Evolutionary conservation across 208 protist genomes (phyloP).

Genomic region (Leishmania gerbilli): DNA sequence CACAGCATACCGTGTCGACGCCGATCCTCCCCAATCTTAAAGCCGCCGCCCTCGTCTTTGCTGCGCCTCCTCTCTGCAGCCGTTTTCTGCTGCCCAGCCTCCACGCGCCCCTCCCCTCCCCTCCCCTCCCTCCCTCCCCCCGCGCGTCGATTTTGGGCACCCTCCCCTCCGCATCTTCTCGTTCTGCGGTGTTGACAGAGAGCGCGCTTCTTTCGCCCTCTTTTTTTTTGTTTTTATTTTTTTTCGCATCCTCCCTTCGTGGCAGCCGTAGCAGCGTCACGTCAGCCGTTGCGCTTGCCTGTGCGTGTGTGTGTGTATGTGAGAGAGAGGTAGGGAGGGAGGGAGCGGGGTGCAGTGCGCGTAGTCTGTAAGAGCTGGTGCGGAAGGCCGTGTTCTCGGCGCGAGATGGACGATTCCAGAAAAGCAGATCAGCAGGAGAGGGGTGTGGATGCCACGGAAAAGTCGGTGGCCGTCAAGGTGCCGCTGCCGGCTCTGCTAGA

Average conservation of each 20-base stretch:
- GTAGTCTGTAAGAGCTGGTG: background rate
- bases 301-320: background rate
- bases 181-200: no score
- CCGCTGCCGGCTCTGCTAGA: constrained; percentile 17
- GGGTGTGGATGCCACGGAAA: no score
- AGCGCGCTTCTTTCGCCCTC: no score
- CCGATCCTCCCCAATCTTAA: background rate
- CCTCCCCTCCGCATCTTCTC: background rate
- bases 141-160: background rate
- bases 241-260: background rate
- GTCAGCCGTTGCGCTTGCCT: background rate
- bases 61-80: background rate
- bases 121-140: no score
- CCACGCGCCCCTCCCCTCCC: background rate
- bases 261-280: background rate
- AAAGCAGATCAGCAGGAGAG: background rate
- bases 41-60: no score
- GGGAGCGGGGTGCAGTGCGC: background rate
- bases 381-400: no score
- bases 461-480: constrained; percentile 10
- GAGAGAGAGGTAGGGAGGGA: background rate
- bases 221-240: background rate
- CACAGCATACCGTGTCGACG: background rate
- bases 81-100: no score
- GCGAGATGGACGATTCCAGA: background rate